These are phyloP conservation scores for Diddensiella transvaalensis DNA, from an alignment of 805 yeast genomes.

Conservation along the genomic window DNA sequence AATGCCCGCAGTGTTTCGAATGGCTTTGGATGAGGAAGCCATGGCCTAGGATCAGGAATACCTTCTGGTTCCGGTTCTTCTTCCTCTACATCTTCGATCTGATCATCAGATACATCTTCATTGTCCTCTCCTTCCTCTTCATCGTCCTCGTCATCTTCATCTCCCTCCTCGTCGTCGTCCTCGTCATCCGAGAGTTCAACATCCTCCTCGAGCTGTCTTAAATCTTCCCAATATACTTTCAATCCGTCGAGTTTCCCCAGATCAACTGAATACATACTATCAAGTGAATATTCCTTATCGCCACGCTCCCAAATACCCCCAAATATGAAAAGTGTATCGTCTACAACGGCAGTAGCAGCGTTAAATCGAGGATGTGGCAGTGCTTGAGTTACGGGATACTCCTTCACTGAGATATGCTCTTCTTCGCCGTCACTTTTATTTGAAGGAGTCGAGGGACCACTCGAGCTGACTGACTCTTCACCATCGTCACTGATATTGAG, in stretches of 20 bases:
- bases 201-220: conserved; percentile 46
- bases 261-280: conserved; percentile 82
- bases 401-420: conserved; percentile 39
- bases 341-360: conserved; percentile 77
- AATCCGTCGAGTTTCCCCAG: conserved; percentile 84
- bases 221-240: conserved; percentile 85
- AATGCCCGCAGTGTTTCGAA: conserved; percentile 82
- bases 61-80: conserved; percentile 62
- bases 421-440: conserved; percentile 37
- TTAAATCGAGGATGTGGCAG: conserved; percentile 90
- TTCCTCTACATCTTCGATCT: conserved; percentile 53
- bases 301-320: conserved; percentile 92
- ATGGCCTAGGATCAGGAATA: conserved; percentile 88
- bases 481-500: conserved; percentile 30
- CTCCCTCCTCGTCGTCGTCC: conserved; percentile 46
- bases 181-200: conserved; percentile 41
- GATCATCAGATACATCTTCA: conserved; percentile 42
- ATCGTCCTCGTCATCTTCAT: conserved; percentile 64
- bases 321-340: conserved; percentile 75
- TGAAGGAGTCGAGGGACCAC: conserved; percentile 15
- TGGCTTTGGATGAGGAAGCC: conserved; percentile 96
- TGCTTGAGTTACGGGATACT: conserved; percentile 54
- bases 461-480: conserved; percentile 10
- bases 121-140: conserved; percentile 64
- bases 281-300: conserved; percentile 79